Conservation (phyloP, 306 rosid genomes). For the Quercus berberidifolia region DNA sequence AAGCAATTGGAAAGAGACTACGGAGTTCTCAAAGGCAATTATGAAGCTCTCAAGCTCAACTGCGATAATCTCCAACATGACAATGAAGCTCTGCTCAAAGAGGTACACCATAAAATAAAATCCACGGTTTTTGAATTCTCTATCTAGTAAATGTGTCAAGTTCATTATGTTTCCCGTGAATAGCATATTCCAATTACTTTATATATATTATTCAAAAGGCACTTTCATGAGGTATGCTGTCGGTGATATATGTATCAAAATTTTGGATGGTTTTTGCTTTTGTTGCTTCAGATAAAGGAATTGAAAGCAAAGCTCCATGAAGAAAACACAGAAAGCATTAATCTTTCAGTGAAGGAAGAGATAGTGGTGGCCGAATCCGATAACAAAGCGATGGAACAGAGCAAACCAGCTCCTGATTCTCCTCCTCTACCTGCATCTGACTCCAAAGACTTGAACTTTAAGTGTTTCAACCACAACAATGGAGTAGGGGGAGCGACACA, state of each 20-base stretch:
- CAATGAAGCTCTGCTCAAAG: conserved; percentile 62
- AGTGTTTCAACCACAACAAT: conserved; percentile 29
- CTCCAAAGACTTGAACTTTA: conserved; percentile 37
- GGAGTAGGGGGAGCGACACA: conserved; percentile 30
- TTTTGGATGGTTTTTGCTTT: background rate
- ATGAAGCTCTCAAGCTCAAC: conserved; percentile 57
- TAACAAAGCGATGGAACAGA: conserved; percentile 21
- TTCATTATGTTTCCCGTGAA: background rate
- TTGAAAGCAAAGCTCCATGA: conserved; percentile 60
- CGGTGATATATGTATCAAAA: background rate
- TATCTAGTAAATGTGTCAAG: background rate
- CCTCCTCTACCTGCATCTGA: conserved; percentile 38
- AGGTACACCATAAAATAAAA: conserved; percentile 35
- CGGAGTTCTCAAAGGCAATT: conserved; percentile 67
- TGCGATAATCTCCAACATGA: conserved; percentile 58
- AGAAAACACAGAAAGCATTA: conserved; percentile 54
- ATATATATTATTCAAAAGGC: too few relatives aligned
- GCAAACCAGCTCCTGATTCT: conserved; percentile 18
- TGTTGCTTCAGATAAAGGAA: conserved; percentile 58
- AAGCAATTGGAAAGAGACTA: conserved; percentile 91
- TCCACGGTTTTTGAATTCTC: background rate
- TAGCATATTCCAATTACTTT: background rate
- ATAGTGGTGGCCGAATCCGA: conserved; percentile 32
- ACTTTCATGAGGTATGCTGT: too few relatives aligned
- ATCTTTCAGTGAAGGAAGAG: conserved; percentile 65